Percentiles rank a stretch among this genome's conserved stretches.
Conservation (phyloP, 2,329 filamentous ascomycete genomes). For the Stagonosporopsis vannaccii region DNA sequence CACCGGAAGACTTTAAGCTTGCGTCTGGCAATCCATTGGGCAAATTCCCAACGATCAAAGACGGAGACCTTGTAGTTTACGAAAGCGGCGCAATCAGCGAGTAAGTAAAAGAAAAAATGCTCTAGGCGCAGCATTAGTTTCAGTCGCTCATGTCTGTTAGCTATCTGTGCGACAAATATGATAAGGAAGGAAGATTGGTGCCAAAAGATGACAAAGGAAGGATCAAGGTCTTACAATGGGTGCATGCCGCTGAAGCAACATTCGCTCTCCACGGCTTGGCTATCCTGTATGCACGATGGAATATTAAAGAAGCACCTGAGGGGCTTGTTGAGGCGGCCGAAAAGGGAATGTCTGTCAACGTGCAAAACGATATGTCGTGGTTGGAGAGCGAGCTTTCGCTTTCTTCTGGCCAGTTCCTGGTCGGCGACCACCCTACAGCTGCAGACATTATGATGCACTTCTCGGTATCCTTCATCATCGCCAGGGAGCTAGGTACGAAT, state of each 20-base stretch:
- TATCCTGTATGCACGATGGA: constrained; percentile 55
- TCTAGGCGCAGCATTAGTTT: no score
- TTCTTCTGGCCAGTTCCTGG: constrained; percentile 50
- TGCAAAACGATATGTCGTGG: constrained; percentile 56
- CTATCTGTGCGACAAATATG: constrained; percentile 58
- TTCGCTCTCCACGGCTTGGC: constrained; percentile 56
- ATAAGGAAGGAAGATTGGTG: constrained; percentile 48
- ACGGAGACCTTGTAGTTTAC: constrained; percentile 50
- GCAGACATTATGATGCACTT: constrained; percentile 59
- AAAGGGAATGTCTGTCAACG: constrained; percentile 51
- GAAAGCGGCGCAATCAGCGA: constrained; percentile 59
- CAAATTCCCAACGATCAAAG: constrained; percentile 55
- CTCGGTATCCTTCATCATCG: constrained; percentile 51
- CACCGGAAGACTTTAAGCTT: constrained; percentile 54
- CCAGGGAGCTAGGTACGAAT: constrained; percentile 46
- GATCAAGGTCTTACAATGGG: constrained; percentile 52
- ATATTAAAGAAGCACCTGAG: constrained; percentile 38
- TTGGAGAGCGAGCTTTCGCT: constrained; percentile 53
- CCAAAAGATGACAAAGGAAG: constrained; percentile 45
- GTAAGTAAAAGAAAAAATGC: no score
- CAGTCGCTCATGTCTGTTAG: constrained; percentile 30
- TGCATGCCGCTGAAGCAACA: constrained; percentile 58
- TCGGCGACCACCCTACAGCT: constrained; percentile 52
- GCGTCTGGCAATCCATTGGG: constrained; percentile 52
- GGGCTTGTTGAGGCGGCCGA: constrained; percentile 48